Conservation (phyloP, 139 green algal genomes). For the Chlamydomonas eustigma region DNA sequence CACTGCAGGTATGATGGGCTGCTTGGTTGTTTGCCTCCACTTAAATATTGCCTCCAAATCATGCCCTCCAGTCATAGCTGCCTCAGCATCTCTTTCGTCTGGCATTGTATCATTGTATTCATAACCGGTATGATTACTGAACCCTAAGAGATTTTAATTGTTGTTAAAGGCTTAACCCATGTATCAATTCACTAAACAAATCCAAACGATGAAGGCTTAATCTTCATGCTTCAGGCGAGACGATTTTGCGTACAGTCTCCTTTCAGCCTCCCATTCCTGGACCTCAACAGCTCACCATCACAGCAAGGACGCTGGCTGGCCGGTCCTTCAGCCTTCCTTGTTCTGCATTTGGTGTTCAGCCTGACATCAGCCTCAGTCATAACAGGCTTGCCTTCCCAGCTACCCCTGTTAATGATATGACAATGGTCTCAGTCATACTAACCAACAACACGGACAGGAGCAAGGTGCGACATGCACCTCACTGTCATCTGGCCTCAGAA, state of each 20-base stretch:
- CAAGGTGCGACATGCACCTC: constrained; percentile 23
- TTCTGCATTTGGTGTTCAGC: constrained; percentile 34
- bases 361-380: constrained; percentile 36
- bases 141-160: no score
- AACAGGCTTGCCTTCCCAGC: constrained; percentile 50
- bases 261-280: constrained; percentile 51
- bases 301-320: constrained; percentile 28
- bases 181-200: no score
- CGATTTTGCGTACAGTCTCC: constrained; percentile 26
- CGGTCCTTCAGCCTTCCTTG: constrained; percentile 46
- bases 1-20: no score
- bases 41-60: no score
- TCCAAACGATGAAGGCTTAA: no score
- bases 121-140: no score
- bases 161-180: no score
- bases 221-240: constrained; percentile 5
- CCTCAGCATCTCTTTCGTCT: no score
- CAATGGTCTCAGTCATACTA: constrained; percentile 38
- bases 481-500: no score
- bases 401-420: constrained; percentile 46
- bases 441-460: constrained; percentile 35
- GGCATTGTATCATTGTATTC: no score
- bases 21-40: no score
- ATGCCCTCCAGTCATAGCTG: no score
- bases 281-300: constrained; percentile 39